Evolutionary conservation across 2,329 filamentous ascomycete genomes (phyloP), one percentile per base, ranked within the genome.

Genomic region (Hawksworthiomyces lignivorus): DNA sequence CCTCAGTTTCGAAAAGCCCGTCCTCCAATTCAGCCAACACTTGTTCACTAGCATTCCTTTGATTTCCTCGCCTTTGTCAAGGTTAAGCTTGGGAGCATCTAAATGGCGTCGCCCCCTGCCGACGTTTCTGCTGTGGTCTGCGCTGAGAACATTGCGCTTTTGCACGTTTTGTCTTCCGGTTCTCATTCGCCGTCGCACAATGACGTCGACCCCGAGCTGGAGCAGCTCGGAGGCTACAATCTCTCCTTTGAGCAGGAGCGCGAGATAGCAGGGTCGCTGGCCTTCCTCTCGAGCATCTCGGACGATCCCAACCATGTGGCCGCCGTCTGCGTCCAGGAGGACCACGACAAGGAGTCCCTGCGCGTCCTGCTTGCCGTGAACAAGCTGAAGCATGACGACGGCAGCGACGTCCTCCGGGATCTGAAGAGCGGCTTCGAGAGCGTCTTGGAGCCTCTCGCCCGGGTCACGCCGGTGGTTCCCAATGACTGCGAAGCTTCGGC

Each of bases 111-210:
- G n/a, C n/a, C n/a, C n/a, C n/a, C n/a, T n/a, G n/a, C n/a, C n/a
- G n/a, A n/a, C n/a, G n/a, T 10, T 27, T 19, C 30, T 7, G 32
- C 39, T 4, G 39, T 41, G 24, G n/a, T 21, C 32, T 41, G 39
- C 19, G 39, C 39, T 10, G 39, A 41, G 24, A 41, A 35, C 26
- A 30, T 41, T 24, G 39, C 39, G 5, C 31, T 41, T 9, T 19
- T 41, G 10, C 5, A 30, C 9, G 24, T 26, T n/a, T 26, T 41
- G 9, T 32, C 29, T 11, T 5, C 18, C 1, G 39, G 35, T 6
- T 32, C 39, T 4, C 8, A 12, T 9, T 32, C n/a, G 7, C 39
- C 39, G 5, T 35, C 19, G 7, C 19, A 30, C 15, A 35, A 11
- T 5, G 7, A 21, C 9, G 28, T 3, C 10, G n/a, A 17, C 17